Conservation (phyloP, 805 yeast genomes). For the Zygosaccharomyces gambellarensis region DNA sequence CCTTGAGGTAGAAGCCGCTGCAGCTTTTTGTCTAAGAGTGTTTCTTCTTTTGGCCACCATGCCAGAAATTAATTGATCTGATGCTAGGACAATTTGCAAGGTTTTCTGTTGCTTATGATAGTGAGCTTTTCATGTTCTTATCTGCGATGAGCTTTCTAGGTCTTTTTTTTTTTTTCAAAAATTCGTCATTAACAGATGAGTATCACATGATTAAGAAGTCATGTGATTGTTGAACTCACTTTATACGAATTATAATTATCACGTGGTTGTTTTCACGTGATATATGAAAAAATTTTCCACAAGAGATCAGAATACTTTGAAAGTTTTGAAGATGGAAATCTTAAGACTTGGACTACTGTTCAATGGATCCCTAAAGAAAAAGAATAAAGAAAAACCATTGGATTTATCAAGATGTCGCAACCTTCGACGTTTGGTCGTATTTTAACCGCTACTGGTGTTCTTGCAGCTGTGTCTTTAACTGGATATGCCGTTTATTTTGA, state of each 20-base stretch:
- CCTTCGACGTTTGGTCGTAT: constrained; percentile 19
- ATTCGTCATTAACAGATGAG: too few species aligned
- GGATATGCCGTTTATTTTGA: constrained; percentile 89
- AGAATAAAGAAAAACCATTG: background rate
- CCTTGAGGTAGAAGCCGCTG: constrained; percentile 5
- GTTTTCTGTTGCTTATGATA: background rate
- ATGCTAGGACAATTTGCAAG: background rate
- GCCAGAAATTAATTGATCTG: background rate
- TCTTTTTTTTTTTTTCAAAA: background rate
- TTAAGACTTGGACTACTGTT: background rate
- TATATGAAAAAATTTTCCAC: background rate
- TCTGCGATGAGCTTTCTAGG: background rate
- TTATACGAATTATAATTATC: background rate
- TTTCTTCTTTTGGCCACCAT: constrained; percentile 47
- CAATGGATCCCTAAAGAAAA: background rate
- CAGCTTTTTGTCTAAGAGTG: constrained; percentile 19
- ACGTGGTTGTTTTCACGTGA: background rate
- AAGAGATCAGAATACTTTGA: background rate
- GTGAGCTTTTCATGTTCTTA: background rate
- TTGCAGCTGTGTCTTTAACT: constrained; percentile 50
- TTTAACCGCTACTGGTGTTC: constrained; percentile 37
- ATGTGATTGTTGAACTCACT: too few species aligned
- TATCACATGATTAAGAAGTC: too few species aligned
- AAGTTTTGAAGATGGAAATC: background rate
- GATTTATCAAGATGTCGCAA: constrained; percentile 19